These are phyloP conservation scores for Candida ortonii DNA, from an alignment of 805 yeast species.

Conservation along the genomic window DNA sequence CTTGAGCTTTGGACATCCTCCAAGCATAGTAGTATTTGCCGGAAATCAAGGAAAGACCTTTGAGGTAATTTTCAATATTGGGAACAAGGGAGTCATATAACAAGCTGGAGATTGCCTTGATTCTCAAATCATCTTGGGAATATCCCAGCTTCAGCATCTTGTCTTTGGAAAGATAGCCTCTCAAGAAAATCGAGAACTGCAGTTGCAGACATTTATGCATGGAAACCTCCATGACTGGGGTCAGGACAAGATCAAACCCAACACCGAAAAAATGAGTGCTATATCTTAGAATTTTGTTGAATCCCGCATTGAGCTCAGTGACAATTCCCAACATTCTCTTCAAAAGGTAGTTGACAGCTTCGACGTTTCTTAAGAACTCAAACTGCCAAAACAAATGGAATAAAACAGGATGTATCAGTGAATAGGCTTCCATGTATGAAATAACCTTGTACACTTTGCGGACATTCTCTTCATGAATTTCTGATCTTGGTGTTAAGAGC, in stretches of 20 bases:
- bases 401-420: slow-evolving; percentile 39
- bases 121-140: too few species aligned
- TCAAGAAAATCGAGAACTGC: slow-evolving; percentile 27
- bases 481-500: slow-evolving; percentile 25
- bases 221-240: slow-evolving; percentile 35
- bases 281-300: slow-evolving; percentile 34
- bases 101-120: slow-evolving; percentile 12
- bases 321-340: slow-evolving; percentile 33
- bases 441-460: slow-evolving; percentile 22
- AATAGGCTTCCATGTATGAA: slow-evolving; percentile 26
- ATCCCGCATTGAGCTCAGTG: slow-evolving; percentile 36
- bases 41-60: slow-evolving; percentile 45
- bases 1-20: slow-evolving; percentile 61
- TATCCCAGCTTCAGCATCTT: too few species aligned
- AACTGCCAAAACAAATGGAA: slow-evolving; percentile 42
- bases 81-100: slow-evolving; percentile 24
- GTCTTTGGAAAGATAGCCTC: slow-evolving; percentile 30
- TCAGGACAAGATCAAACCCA: slow-evolving; percentile 39
- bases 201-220: slow-evolving; percentile 39
- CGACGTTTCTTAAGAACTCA: slow-evolving; percentile 32
- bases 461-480: slow-evolving; percentile 21
- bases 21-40: slow-evolving; percentile 63
- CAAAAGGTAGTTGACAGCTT: slow-evolving; percentile 38
- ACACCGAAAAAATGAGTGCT: slow-evolving; percentile 29
- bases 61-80: slow-evolving; percentile 41